Evolutionary conservation across 768 basidiomycete genomes (phyloP), one percentile per base, ranked within the genome.

Genomic region (Panaeolus cyanescens): DNA sequence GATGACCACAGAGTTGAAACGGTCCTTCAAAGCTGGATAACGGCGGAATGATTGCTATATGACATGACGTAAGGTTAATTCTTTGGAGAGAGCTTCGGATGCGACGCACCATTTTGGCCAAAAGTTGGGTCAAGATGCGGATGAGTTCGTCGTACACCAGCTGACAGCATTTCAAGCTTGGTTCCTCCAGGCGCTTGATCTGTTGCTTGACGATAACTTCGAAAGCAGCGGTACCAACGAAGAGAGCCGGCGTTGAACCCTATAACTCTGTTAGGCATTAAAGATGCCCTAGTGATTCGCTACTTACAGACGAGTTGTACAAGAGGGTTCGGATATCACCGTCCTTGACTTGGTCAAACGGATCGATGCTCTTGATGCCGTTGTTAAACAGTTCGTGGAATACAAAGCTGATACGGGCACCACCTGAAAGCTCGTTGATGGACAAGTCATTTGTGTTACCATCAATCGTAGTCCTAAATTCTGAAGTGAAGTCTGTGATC

Each of bases 191-290:
- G 39, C 97, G 86, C 75, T 95, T 92, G 75, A 99, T 99, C 77
- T 99, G 97, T 73, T 99, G 94, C 80, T 99, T 99, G 67, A 99
- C 94, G 67, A 99, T 99, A 62, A 96, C 93, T 70, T 99, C 97
- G 69, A 99, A 99, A 6, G 96, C 97, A 61, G 92, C 89, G 0
- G 97, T 96, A 19, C 96, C 95, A 55, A 99, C 96, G 72, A 99
- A 99, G 5, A 99, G 82, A 0, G 96, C 89, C 20, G 97, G 97
- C 1, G 95, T 96, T 5, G 95, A 97, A 71, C 97, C 97, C 91
- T 95, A 64, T 0, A 58, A 9, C 13, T 33, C 31, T 25, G 37
- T 17, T 61, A 30, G 57, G 30, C 31, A 17, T n/a, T n/a, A 59
- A 8, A 31, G 19, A 33, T 32, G 15, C 2, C 25, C 5, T 31